These are phyloP conservation scores for Herpetospermum pedunculosum DNA, from an alignment of 306 rosid genomes.

Conservation along the genomic window DNA sequence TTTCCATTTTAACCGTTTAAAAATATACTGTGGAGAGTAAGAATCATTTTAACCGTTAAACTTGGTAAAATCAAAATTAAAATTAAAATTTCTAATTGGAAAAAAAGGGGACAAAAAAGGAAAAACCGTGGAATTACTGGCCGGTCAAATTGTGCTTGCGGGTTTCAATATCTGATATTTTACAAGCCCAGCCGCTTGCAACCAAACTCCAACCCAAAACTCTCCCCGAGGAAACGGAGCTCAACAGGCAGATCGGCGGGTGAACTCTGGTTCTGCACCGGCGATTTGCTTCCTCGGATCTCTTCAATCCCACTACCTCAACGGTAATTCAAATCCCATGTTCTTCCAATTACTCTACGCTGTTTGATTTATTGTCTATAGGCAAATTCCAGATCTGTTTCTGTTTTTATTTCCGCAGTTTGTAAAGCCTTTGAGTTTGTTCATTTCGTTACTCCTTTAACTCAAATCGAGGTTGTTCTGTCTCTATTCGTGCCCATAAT, in stretches of 20 bases:
- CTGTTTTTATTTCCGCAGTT: not conserved
- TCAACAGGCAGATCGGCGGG: constrained; percentile 7
- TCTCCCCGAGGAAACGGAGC: not conserved
- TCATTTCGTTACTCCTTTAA: not conserved
- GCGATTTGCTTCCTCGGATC: not conserved
- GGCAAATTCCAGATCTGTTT: not conserved
- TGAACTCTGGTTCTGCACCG: constrained; percentile 3
- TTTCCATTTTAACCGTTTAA: no score
- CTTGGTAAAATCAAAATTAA: no score
- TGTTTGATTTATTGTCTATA: not conserved
- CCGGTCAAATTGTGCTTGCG: not conserved
- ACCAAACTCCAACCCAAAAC: not conserved
- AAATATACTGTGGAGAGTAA: no score
- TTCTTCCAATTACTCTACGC: not conserved
- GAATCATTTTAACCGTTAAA: no score
- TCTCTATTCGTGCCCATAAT: not conserved
- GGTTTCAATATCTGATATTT: not conserved
- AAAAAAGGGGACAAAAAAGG: not conserved
- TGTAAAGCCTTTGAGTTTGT: not conserved
- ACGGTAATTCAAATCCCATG: not conserved
- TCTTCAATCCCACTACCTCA: not conserved
- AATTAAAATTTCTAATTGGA: no score
- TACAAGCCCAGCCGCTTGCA: not conserved
- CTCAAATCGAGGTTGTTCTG: not conserved
- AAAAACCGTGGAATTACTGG: not conserved